These are phyloP conservation scores for Turnera subulata DNA, from an alignment of 345 rosid species.

Conservation along the genomic window DNA sequence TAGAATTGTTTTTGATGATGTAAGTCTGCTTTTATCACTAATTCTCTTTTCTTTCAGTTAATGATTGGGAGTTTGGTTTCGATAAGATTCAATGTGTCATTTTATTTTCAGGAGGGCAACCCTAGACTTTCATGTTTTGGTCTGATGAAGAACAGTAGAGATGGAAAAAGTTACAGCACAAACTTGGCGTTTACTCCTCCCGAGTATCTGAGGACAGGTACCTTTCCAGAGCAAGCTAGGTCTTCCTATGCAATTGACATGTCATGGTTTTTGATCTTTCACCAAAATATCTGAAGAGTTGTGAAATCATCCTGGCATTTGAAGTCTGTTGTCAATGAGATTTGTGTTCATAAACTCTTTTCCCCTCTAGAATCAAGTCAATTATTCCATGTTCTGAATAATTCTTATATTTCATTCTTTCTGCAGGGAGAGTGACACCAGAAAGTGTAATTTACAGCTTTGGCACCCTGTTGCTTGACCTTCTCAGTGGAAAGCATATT, in stretches of 20 bases:
- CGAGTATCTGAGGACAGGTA: slow-evolving; percentile 83
- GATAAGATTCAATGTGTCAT: not conserved
- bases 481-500: slow-evolving; percentile 93
- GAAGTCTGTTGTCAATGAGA: not conserved
- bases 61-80: not conserved
- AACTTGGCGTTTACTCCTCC: slow-evolving; percentile 95
- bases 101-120: slow-evolving; percentile 57
- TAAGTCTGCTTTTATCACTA: slow-evolving; percentile 25
- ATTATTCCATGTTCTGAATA: not conserved
- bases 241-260: not conserved
- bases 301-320: too few species aligned
- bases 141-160: slow-evolving; percentile 95
- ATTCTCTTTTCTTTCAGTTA: not conserved
- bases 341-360: not conserved
- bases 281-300: too few species aligned
- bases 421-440: slow-evolving; percentile 71
- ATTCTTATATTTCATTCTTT: slow-evolving; percentile 11
- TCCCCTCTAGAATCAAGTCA: not conserved
- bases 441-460: slow-evolving; percentile 94
- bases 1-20: slow-evolving; percentile 87
- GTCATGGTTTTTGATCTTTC: not conserved
- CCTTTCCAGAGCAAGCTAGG: not conserved
- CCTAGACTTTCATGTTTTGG: slow-evolving; percentile 96
- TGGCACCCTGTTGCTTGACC: slow-evolving; percentile 87
- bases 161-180: slow-evolving; percentile 85